Base-by-base conservation (phyloP, 2,329 filamentous ascomycete genomes). In the Sporothrix brasiliensis region DNA sequence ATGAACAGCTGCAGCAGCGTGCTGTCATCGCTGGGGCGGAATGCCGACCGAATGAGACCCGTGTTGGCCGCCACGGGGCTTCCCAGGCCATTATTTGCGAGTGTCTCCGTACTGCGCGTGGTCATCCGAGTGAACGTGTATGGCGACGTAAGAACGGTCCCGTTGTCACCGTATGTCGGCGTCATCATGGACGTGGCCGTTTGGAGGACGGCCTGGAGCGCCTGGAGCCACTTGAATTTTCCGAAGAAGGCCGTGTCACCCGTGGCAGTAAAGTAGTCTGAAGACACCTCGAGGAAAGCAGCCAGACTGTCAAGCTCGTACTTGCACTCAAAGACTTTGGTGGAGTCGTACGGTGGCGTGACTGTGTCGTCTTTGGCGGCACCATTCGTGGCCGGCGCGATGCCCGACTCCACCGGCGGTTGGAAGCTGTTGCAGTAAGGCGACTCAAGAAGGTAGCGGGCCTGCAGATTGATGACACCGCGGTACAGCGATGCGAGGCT, bases 381-480 rank as follows among this genome's bases (percentile, higher is more conserved):
- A 2, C 83, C 79, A 76, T 91, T 91, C 10, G 80, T 76, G 1
- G 84, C 80, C 1, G 90, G 86, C 1, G 80, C 77, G 14, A 94
- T 83, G 24, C 87, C 86, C 69, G 92, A 92, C 68, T 93, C 92
- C 2, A 87, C 83, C 0, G 94, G 94, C 0, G 94, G 92, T 77
- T 97, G 94, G 80, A 97, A 98, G 50, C 94, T 92, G 79, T 97
- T 97, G 84, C 94, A 98, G 81, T 94, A 94, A 0, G 94, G 94
- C 9, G 86, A 85, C 13, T 85, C 84, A 68, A 88, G 82, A 66
- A 93, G 81, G 78, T 92, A 93, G 70, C 91, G 86, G 7, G 89
- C 86, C 77, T 93, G 91, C 1, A 93, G 85, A 78, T 93, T 93
- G 78, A 93, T 92, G 41, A 89, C 88, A 39, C 91, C 91, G 34